Base-by-base conservation (phyloP, 352 stramenopile species). In the Pseudoperonospora humuli region DNA sequence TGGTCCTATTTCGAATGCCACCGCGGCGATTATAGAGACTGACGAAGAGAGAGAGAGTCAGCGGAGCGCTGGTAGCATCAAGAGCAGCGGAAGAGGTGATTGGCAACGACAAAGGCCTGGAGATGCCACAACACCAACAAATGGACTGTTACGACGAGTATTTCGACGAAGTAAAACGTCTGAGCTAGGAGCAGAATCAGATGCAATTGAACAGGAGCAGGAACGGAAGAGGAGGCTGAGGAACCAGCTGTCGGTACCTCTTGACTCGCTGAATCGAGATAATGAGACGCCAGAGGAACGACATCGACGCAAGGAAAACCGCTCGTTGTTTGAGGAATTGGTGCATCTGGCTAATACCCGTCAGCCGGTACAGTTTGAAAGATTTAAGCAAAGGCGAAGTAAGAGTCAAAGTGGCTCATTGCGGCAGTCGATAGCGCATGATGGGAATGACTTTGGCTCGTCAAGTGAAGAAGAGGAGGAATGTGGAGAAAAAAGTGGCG, bases 401-500 rank as follows among this genome's bases (percentile, higher is more conserved):
- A 38, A 31, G 20, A 49, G 46, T 19, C 6, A 56, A 17, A 44
- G 55, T n/a, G 44, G 44, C 15, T 44, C 57, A 27, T 27, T 64
- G 18, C 34, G 50, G 32, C 43, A 20, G 3, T 64, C 55, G 18
- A 33, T 45, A 13, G 28, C 28, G n/a, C 53, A 57, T 19, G 53
- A 69, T 63, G 20, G 84, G 60, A 51, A 68, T 46, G 86, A 80
- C 55, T 81, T 32, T 49, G 92, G 18, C 76, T 93, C 64, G 77
- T 92, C 71, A 68, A 95, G 54, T 14, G 42, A 57, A 14, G 44
- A 61, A 14, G 41, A 60, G 3, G 41, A 66, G 39, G 36, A 75
- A 10, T 5, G 10, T 11, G 35, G 44, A 11, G 17, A 53, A 6
- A 52, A 96, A 23, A 62, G 80, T 23, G 38, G 96, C 1, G 86